A percentile compares a stretch with the other conserved stretches of the same genome.
These are phyloP conservation scores for Vitis hybrid DNA, from an alignment of 177 flowering plant species.

Conservation along the genomic window DNA sequence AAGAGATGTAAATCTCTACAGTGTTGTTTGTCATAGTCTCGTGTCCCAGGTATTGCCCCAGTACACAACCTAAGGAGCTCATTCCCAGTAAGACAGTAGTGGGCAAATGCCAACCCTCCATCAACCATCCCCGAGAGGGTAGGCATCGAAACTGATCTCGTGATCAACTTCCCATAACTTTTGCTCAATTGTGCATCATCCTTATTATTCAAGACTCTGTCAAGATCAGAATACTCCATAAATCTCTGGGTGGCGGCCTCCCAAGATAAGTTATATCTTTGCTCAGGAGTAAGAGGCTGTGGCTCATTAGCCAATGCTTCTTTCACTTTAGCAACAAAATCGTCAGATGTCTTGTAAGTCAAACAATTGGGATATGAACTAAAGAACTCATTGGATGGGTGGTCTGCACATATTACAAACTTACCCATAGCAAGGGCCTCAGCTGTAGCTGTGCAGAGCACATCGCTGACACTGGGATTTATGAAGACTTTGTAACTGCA, in stretches of 20 bases:
- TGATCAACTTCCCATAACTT: conserved; percentile 19
- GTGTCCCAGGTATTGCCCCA: conserved; percentile 85
- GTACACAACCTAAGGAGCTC: conserved; percentile 78
- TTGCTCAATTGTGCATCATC: conserved; percentile 11
- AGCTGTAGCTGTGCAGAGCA: conserved; percentile 98
- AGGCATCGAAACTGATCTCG: conserved; percentile 66
- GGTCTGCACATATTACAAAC: conserved; percentile 96
- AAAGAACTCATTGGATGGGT: conserved; percentile 97
- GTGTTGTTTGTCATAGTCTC: conserved; percentile 79
- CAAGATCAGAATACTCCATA: conserved; percentile 81
- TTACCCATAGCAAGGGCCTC: conserved; percentile 99
- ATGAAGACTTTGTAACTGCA: conserved; percentile 95
- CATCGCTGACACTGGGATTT: conserved; percentile 96
- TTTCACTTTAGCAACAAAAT: conserved; percentile 80
- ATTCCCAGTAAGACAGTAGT: conserved; percentile 83
- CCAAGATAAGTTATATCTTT: conserved; percentile 86
- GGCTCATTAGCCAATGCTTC: conserved; percentile 87
- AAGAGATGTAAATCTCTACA: conserved; percentile 77
- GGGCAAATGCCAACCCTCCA: conserved; percentile 87
- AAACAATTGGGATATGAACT: conserved; percentile 90
- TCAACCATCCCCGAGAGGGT: conserved; percentile 61
- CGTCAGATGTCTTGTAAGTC: conserved; percentile 89
- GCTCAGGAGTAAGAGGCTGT: conserved; percentile 84
- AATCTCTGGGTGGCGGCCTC: conserved; percentile 98
- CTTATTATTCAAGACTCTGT: conserved; percentile 42